These are phyloP conservation scores for Fistulifera pelliculosa DNA, from an alignment of 108 stramenopile genomes.

Conservation along the genomic window DNA sequence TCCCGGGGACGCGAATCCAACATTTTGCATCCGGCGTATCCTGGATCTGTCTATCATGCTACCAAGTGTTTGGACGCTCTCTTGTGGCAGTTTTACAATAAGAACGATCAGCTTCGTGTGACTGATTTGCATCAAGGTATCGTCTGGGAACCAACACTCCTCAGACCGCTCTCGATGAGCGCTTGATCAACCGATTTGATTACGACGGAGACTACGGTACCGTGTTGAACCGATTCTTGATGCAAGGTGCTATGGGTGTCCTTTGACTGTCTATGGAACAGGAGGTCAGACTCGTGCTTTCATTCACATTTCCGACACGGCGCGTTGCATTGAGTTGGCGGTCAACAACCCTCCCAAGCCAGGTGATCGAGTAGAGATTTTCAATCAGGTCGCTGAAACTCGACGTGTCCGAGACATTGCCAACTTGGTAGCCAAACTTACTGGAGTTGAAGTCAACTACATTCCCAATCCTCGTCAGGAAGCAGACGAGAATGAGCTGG, in stretches of 20 bases:
- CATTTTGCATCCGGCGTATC: conserved; percentile 97
- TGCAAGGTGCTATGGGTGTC: conserved; percentile 97
- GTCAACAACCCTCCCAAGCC: conserved; percentile 90
- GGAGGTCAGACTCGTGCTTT: conserved; percentile 97
- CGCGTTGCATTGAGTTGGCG: conserved; percentile 94
- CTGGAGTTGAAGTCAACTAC: conserved; percentile 85
- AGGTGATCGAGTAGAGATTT: conserved; percentile 92
- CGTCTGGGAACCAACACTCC: conserved; percentile 98
- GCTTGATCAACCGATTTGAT: conserved; percentile 95
- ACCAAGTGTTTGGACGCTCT: conserved; percentile 97
- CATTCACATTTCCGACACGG: conserved; percentile 95
- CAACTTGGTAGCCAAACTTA: conserved; percentile 82
- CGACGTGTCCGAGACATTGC: conserved; percentile 95
- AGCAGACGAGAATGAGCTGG: conserved; percentile 96
- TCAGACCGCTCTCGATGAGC: conserved; percentile 91
- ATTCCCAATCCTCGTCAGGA: conserved; percentile 96
- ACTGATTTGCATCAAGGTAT: conserved; percentile 98
- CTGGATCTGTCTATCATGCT: conserved; percentile 93
- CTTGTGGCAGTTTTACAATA: conserved; percentile 96
- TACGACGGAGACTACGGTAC: conserved; percentile 99
- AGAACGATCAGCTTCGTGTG: conserved; percentile 92
- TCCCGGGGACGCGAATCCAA: conserved; percentile 86
- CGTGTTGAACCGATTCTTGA: conserved; percentile 95
- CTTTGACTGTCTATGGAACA: conserved; percentile 96
- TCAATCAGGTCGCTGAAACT: conserved; percentile 97